Evolutionary conservation across 1,284 basidiomycete genomes (phyloP), one percentile per base, ranked within the genome.

Genomic region (Xerocomus minutiporus): DNA sequence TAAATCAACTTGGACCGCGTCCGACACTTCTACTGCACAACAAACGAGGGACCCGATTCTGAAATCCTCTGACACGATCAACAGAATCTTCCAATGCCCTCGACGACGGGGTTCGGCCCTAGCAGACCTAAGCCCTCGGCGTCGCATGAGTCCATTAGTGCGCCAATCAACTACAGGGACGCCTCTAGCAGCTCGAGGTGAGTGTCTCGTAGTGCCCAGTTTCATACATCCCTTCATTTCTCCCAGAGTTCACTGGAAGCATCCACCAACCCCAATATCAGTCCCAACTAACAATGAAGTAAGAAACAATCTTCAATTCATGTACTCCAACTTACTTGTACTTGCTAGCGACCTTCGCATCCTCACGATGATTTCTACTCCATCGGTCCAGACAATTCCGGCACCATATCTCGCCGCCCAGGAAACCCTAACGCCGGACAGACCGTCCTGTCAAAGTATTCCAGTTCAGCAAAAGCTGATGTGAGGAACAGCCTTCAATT

Each of bases 111-210:
- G 15, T 31, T 44, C 26, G 48, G 50, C 47, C 49, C 50, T 48
- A 46, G 55, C 50, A 55, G 57, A 50, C 45, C 32, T 48, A 57
- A 54, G 12, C 26, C 57, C 42, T 17, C 23, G 41, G 44, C 53
- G 52, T 50, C 51, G 15, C 56, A 57, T 41, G 59, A 53, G n/a
- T 42, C 54, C 4, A 11, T 31, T 17, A 13, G 52, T 32, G 48
- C 23, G 6, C 57, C 62, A 51, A 42, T 48, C 41, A 67, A 60
- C 58, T 50, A 53, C 42, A 71, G 68, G 59, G 70, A 69, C 40
- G 70, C 69, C 41, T 72, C 71, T 12, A 53, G 42, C 46, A 20
- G 45, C 29, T 53, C 56, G 6, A n/a, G 29, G 69, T 63, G 50
- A 55, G 66, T 56, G 5, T 17, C 32, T 48, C 25, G n/a, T 15